phyloP scores from a whole-genome alignment of 208 protist species.

The Crithidia acanthocephali region DNA sequence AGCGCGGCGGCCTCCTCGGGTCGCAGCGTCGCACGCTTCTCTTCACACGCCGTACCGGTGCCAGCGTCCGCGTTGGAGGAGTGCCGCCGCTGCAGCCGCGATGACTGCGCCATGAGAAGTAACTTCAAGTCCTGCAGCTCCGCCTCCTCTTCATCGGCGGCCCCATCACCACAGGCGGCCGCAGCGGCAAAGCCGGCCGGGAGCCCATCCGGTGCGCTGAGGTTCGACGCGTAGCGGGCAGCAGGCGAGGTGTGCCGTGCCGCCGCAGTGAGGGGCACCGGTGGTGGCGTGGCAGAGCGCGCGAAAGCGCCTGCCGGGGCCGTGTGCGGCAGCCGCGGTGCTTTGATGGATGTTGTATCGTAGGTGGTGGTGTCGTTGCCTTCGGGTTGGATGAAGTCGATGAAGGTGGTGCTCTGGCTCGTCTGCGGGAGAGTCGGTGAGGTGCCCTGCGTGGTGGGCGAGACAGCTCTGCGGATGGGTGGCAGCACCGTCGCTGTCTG shows the following conservation, averaged over 20 bases:
- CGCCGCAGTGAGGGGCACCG: background rate
- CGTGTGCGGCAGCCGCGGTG: background rate
- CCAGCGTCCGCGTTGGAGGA: background rate
- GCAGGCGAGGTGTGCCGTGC: background rate
- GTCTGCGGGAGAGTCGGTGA: background rate
- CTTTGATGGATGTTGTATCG: background rate
- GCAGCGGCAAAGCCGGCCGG: too few relatives aligned
- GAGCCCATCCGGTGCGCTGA: too few relatives aligned
- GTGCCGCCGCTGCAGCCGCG: constrained; percentile 35
- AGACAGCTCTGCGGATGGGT: background rate
- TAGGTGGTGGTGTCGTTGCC: background rate
- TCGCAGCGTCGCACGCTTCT: constrained; percentile 5
- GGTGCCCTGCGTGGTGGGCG: background rate
- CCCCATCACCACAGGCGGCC: background rate
- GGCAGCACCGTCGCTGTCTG: background rate
- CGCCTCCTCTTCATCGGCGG: constrained; percentile 25
- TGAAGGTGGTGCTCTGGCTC: background rate
- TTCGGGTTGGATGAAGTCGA: constrained; percentile 1
- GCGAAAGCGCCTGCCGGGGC: background rate
- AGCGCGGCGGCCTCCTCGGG: constrained; percentile 18
- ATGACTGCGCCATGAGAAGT: constrained; percentile 58
- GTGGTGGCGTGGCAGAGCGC: constrained; percentile 1
- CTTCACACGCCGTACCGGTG: background rate
- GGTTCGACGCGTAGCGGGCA: background rate
- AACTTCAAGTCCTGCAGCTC: constrained; percentile 59